phyloP scores from a whole-genome alignment of 176 grass and related monocot species.

The Ampelocalamus luodianensis region DNA sequence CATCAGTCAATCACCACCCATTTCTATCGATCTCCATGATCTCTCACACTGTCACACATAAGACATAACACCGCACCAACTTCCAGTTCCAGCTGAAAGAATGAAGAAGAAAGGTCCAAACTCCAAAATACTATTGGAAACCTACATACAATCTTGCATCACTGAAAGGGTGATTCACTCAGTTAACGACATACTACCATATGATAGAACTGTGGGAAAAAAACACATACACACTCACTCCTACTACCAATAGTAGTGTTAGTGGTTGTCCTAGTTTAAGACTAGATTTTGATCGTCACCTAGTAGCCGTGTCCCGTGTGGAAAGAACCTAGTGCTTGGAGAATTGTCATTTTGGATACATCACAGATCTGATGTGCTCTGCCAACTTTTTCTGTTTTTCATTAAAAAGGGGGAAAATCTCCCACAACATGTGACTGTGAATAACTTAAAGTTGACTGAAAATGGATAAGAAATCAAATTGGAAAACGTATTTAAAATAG shows the following conservation, averaged over 20 bases:
- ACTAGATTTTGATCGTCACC: neutral
- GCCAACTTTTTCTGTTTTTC: no score
- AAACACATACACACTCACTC: neutral
- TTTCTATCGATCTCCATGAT: neutral
- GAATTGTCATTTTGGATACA: no score
- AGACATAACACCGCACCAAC: conserved; percentile 20
- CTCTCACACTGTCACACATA: no score
- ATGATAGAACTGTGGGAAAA: neutral
- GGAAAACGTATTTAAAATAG: neutral
- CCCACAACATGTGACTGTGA: no score
- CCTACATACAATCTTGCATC: neutral
- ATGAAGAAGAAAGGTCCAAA: neutral
- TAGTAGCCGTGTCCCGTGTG: neutral
- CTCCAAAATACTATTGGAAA: neutral
- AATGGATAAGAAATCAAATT: neutral
- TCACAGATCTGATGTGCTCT: no score
- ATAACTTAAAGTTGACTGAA: neutral
- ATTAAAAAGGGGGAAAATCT: neutral
- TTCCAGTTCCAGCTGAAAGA: neutral
- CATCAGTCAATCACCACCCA: conserved; percentile 17
- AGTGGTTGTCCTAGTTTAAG: neutral
- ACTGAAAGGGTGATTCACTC: neutral
- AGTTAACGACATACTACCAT: neutral
- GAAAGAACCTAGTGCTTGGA: neutral
- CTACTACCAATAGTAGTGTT: neutral